Percentiles rank a stretch among this genome's conserved stretches.
phyloP scores from a whole-genome alignment of 2,329 filamentous ascomycete species.

The Xylaria polymorpha region DNA sequence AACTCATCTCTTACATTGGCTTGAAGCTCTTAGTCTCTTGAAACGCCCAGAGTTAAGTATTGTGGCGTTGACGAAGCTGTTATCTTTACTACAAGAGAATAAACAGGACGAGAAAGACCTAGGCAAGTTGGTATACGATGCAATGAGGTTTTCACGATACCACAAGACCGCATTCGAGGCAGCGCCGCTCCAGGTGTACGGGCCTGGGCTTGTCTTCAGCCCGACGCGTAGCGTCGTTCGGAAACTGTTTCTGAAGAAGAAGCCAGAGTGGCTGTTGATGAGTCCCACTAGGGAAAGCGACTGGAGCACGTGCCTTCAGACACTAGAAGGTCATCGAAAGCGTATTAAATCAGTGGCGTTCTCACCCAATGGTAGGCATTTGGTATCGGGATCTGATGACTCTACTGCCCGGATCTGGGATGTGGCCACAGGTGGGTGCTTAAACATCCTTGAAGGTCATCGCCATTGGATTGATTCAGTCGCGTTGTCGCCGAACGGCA shows the following conservation, averaged over 20 bases:
- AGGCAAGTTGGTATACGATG: constrained; percentile 20
- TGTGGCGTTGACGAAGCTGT: constrained; percentile 32
- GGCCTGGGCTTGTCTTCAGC: constrained; percentile 38
- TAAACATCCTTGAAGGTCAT: constrained; percentile 4
- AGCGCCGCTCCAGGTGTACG: constrained; percentile 37
- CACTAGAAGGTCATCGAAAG: neutral
- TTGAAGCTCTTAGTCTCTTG: constrained; percentile 56
- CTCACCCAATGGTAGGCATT: neutral
- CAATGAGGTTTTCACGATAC: constrained; percentile 13
- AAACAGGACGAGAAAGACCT: constrained; percentile 20
- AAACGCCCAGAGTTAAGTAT: constrained; percentile 1
- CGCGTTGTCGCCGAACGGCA: neutral
- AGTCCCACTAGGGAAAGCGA: neutral
- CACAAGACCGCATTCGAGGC: constrained; percentile 26
- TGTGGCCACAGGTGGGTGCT: constrained; percentile 3
- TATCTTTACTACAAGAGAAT: constrained; percentile 15
- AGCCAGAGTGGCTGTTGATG: constrained; percentile 32
- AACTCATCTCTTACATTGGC: constrained; percentile 56
- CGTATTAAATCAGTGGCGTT: neutral
- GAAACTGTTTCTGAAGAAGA: constrained; percentile 32
- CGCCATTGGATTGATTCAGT: neutral
- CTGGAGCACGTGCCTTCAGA: constrained; percentile 18
- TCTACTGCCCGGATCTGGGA: constrained; percentile 7
- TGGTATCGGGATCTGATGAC: neutral
- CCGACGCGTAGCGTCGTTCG: constrained; percentile 24